phyloP scores from a whole-genome alignment of 1,284 basidiomycete genomes.

The Abortiporus biennis region DNA sequence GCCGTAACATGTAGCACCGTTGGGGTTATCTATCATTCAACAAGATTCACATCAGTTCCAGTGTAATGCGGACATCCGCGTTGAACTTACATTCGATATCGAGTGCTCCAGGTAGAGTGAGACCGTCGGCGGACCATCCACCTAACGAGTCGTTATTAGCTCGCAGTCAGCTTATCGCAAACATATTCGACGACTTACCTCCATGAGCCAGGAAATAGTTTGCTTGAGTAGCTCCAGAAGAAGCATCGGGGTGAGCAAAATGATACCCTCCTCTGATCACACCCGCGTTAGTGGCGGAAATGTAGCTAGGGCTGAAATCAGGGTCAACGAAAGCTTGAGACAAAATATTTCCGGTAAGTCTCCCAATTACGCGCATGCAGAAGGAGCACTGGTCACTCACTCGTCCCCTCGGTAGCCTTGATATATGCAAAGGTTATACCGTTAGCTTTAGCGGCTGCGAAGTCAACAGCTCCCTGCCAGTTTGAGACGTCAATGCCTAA shows the following conservation, averaged over 20 bases:
- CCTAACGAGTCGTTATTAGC: constrained; percentile 22
- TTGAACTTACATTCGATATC: constrained; percentile 50
- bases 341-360: not conserved
- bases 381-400: constrained; percentile 21
- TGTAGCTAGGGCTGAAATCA: constrained; percentile 43
- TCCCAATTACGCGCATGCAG: constrained; percentile 5
- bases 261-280: constrained; percentile 57
- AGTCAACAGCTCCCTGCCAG: constrained; percentile 48
- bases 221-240: constrained; percentile 53
- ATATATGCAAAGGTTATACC: constrained; percentile 58
- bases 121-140: constrained; percentile 53
- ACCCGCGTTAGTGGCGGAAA: constrained; percentile 46
- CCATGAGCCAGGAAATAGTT: constrained; percentile 56
- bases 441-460: constrained; percentile 44
- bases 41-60: not conserved
- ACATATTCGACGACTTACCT: constrained; percentile 27
- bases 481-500: constrained; percentile 30
- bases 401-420: constrained; percentile 66
- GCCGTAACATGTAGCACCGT: constrained; percentile 52
- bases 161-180: constrained; percentile 6
- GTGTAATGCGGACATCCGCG: not conserved
- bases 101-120: constrained; percentile 59
- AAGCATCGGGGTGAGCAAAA: constrained; percentile 48
- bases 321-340: constrained; percentile 30
- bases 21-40: constrained; percentile 35